Evolutionary conservation across 2,329 filamentous ascomycete genomes (phyloP).

Genomic region (Penicillium verrucosum): DNA sequence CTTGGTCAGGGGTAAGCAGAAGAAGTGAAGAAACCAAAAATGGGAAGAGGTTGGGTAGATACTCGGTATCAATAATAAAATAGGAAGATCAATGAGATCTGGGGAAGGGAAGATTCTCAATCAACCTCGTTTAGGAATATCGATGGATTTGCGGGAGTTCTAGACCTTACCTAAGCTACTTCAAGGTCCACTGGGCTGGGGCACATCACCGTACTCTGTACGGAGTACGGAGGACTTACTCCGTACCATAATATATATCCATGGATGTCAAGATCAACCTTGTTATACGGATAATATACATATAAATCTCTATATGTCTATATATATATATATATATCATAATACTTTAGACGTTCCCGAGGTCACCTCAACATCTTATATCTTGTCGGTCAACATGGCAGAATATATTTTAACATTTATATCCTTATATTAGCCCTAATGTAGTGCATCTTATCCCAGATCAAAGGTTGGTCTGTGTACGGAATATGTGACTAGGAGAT

Average conservation of each 20-base stretch:
- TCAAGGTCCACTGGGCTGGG: neutral
- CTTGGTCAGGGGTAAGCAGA: neutral
- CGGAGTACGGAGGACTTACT: no score
- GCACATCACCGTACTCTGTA: neutral
- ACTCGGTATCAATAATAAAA: neutral
- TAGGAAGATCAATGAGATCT: neutral
- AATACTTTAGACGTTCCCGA: neutral
- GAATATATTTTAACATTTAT: neutral
- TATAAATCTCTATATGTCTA: no score
- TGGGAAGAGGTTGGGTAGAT: neutral
- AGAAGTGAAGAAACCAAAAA: neutral
- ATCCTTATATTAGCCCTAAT: neutral
- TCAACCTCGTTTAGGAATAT: neutral
- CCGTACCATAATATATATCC: neutral
- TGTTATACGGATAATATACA: neutral
- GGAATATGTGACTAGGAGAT: neutral
- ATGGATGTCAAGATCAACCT: neutral
- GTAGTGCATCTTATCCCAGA: neutral
- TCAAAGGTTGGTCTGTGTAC: slow-evolving; percentile 7
- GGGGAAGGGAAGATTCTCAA: neutral
- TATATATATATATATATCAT: no score
- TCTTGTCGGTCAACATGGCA: neutral
- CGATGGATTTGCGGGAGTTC: neutral
- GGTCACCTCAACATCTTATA: neutral
- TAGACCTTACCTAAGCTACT: slow-evolving; percentile 9